These are phyloP conservation scores for Claviceps monticola DNA, from an alignment of 2,329 filamentous ascomycete genomes.

Conservation along the genomic window DNA sequence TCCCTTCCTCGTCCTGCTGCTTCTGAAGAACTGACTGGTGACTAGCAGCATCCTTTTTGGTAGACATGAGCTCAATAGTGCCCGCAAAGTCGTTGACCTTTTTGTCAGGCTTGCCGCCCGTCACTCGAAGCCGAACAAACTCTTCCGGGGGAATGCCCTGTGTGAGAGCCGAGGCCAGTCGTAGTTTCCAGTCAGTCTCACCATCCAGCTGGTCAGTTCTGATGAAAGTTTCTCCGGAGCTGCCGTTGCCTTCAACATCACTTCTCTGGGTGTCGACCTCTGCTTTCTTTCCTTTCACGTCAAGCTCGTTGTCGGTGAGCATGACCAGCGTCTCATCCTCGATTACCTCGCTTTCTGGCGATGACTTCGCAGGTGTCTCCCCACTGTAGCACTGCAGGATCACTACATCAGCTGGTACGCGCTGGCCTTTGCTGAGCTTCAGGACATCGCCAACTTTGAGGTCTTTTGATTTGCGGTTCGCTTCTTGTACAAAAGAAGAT, in stretches of 20 bases:
- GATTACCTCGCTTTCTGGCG: slow-evolving; percentile 16
- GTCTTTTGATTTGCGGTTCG: slow-evolving; percentile 71
- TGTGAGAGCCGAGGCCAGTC: slow-evolving; percentile 72
- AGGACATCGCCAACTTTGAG: slow-evolving; percentile 92
- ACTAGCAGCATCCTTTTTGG: slow-evolving; percentile 33
- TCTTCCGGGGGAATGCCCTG: slow-evolving; percentile 64
- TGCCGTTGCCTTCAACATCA: slow-evolving; percentile 20
- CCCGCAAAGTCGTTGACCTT: slow-evolving; percentile 92
- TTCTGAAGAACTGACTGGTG: slow-evolving; percentile 21
- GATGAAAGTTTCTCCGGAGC: slow-evolving; percentile 86
- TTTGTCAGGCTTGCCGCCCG: slow-evolving; percentile 79
- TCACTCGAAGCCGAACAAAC: slow-evolving; percentile 55
- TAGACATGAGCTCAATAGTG: slow-evolving; percentile 62
- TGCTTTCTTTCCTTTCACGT: slow-evolving; percentile 22
- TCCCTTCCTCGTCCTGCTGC: slow-evolving; percentile 3
- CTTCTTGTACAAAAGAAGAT: slow-evolving; percentile 45
- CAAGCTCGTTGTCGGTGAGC: slow-evolving; percentile 23
- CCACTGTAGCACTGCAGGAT: slow-evolving; percentile 68
- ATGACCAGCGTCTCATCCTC: slow-evolving; percentile 29
- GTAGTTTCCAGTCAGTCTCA: slow-evolving; percentile 96
- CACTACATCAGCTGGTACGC: slow-evolving; percentile 87
- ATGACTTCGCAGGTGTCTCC: slow-evolving; percentile 28
- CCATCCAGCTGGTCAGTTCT: slow-evolving; percentile 94
- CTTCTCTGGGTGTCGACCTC: slow-evolving; percentile 13
- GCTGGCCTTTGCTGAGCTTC: slow-evolving; percentile 80